Evolutionary conservation across 148 eudicot species (phyloP), one percentile per base, ranked within the genome.

Genomic region (Euryodendron excelsum): DNA sequence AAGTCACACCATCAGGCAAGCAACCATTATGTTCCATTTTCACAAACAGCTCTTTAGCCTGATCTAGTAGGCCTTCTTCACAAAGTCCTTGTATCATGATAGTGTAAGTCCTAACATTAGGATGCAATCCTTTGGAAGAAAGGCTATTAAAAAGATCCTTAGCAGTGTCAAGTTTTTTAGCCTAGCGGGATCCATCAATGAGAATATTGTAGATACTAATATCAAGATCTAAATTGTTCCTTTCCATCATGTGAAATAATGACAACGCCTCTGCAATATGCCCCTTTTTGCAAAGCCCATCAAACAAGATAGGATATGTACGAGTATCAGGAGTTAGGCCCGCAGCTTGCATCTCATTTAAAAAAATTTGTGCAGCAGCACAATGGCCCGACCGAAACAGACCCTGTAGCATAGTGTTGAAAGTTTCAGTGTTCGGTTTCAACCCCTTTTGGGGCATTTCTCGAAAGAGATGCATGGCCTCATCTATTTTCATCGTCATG

Each of bases 21-120:
- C 63, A 67, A 56, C 80, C 75, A 48, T 28, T 68, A 21, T 69
- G 74, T 31, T 78, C 44, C 75, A 78, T 67, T 20, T 78, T 55
- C 39, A 64, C 48, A 77, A 47, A 36, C 63, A 44, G 34, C 25
- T 77, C 61, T 45, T 64, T 52, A 3, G 73, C 80, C 52, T 77
- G 62, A 30, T 37, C 48, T 2, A 77, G 30, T 2, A 45, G 30
- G 20, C 73, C 73, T 34, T 6, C 63, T 52, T 58, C 0, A 14
- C 5, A 23, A 55, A 58, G 21, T 8, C 67, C 68, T 0, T 61
- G 61, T 18, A 75, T 23, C 66, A 75, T 74, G 20, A 58, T 27
- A 33, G 20, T 23, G 23, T 60, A 75, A 14, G 65, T 75, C 7
- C 0, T 41, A 59, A 55, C 66, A 60, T 75, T n/a, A n/a, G 77